phyloP scores from a whole-genome alignment of 371 early-diverging fungal genomes.

The Haplosporangium sp. region DNA sequence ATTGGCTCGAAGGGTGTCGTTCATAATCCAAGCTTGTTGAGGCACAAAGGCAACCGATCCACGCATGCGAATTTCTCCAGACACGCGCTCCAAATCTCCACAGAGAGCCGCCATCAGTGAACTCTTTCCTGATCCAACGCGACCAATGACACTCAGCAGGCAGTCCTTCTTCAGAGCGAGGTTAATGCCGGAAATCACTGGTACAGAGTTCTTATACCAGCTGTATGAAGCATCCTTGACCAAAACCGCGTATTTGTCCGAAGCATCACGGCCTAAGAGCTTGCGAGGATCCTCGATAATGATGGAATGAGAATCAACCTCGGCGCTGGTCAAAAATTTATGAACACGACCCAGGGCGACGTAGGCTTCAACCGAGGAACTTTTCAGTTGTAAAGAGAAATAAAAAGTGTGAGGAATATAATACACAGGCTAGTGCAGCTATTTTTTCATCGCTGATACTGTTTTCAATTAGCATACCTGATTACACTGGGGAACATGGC shows the following conservation, averaged over 20 bases:
- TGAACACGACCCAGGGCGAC: slow-evolving; percentile 87
- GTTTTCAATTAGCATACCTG: too few relatives aligned
- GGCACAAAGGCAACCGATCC: slow-evolving; percentile 93
- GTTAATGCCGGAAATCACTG: slow-evolving; percentile 72
- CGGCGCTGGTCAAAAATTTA: slow-evolving; percentile 81
- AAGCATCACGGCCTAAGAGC: slow-evolving; percentile 23
- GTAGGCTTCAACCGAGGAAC: slow-evolving; percentile 83
- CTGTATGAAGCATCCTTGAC: slow-evolving; percentile 63
- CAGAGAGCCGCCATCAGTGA: slow-evolving; percentile 84
- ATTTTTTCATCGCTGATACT: too few relatives aligned
- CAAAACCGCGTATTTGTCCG: slow-evolving; percentile 36
- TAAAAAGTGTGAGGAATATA: too few relatives aligned
- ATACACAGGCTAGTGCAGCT: too few relatives aligned
- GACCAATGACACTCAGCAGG: slow-evolving; percentile 86
- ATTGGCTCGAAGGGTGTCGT: slow-evolving; percentile 90
- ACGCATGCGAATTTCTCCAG: slow-evolving; percentile 75
- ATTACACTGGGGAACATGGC: slow-evolving; percentile 77
- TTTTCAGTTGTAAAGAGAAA: slow-evolving; percentile 62
- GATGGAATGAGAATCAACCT: slow-evolving; percentile 77
- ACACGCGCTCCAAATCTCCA: slow-evolving; percentile 85
- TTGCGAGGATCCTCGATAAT: slow-evolving; percentile 49
- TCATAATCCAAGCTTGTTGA: slow-evolving; percentile 95
- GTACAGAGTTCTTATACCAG: slow-evolving; percentile 66
- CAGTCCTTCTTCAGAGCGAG: slow-evolving; percentile 72
- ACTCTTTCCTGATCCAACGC: slow-evolving; percentile 91